Evolutionary conservation across 2,329 filamentous ascomycete genomes (phyloP), one percentile per base, ranked within the genome.

Genomic region (Cordyceps tenuipes): DNA sequence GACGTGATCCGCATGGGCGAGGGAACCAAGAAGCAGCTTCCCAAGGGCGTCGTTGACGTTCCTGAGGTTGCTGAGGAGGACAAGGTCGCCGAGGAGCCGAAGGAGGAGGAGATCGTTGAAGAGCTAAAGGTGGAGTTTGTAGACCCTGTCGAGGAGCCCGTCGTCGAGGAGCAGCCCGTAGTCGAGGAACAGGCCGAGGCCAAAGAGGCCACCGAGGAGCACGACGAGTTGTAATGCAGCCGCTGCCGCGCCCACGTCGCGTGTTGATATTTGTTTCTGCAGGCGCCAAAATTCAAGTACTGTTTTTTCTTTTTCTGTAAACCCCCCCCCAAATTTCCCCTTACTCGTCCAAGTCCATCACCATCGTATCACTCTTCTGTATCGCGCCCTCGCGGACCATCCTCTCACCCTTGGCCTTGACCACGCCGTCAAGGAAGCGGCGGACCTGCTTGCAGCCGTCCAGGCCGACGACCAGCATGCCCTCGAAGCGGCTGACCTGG

Each of bases 1-100:
- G 94, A 99, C 68, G 81, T 84, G n/a, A 91, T 97, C 63, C 86
- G 91, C 43, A 82, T 99, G 79, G 90, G 92, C 57, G 93, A 97
- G 70, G 89, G 90, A 2, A 76, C 82, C 62, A 97, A 93, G 79
- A 81, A 85, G 67, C 89, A 86, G 75, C 72, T 94, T 47, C 89
- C 89, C 0, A 80, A 82, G 61, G 82, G 79, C 2, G 67, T 90
- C 48, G 69, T 87, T 36, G 75, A 76, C 57, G 71, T 73, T 19
- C 68, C 70, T 12, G 71, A 77, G 65, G 67, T 74, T 19, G 68
- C 75, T 13, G 21, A 61, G 15, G 64, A 62, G 44, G 59, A 66
- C 44, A 59, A 23, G 23, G 23, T 29, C 10, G 64, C 64, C 44
- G 61, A 63, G 13, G 64, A 73, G 21, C 15, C 23, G 5, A 63